Conservation (phyloP, 257 asterid species). For the Nyctanthes arbortristis region DNA sequence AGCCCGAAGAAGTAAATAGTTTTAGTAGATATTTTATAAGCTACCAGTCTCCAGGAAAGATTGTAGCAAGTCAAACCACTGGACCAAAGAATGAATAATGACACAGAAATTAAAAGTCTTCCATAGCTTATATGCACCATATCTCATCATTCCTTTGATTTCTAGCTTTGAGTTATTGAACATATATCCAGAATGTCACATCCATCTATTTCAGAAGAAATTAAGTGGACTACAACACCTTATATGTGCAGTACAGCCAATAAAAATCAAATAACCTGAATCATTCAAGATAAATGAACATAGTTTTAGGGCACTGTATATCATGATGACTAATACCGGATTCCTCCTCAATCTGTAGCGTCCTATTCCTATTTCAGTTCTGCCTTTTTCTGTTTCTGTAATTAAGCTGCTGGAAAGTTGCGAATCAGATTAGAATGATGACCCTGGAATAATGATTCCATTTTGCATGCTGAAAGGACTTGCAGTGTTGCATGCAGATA, state of each 20-base stretch:
- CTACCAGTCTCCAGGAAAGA: background rate
- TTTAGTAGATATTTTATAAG: background rate
- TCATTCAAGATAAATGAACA: background rate
- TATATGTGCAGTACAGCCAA: background rate
- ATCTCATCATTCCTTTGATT: background rate
- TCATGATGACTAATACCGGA: background rate
- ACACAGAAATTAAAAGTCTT: no score
- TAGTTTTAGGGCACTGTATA: background rate
- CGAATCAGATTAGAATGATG: background rate
- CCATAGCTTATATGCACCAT: background rate
- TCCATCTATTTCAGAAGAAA: background rate
- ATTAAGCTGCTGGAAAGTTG: background rate
- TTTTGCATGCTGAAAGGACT: background rate
- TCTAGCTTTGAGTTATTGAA: background rate
- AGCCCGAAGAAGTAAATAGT: constrained; percentile 27
- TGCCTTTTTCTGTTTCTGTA: background rate
- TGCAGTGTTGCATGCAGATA: background rate
- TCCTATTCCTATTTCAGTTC: constrained; percentile 2
- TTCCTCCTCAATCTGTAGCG: no score
- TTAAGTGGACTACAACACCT: background rate
- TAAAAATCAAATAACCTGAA: background rate
- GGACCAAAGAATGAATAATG: background rate
- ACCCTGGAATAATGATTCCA: no score
- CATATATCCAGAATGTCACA: background rate
- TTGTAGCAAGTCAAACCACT: background rate